phyloP scores from a whole-genome alignment of 805 yeast species.

The Suhomyces pyralidae region DNA sequence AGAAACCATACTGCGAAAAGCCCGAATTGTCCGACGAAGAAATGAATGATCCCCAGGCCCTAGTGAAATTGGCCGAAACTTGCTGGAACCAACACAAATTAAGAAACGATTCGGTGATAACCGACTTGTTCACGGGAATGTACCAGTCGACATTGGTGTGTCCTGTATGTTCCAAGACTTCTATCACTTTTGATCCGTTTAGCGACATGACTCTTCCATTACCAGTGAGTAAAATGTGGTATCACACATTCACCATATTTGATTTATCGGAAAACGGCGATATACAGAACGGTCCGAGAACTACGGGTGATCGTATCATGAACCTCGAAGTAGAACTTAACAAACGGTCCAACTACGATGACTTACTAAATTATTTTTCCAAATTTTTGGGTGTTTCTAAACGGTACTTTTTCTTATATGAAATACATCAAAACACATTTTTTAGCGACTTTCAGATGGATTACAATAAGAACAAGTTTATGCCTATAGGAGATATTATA shows the following conservation, averaged over 20 bases:
- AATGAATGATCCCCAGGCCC: conserved; percentile 49
- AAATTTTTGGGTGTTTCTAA: conserved; percentile 36
- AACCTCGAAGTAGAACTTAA: conserved; percentile 69
- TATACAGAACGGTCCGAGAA: conserved; percentile 23
- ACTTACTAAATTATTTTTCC: conserved; percentile 61
- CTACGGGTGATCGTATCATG: conserved; percentile 16
- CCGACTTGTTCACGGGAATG: conserved; percentile 85
- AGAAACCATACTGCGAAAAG: conserved; percentile 85
- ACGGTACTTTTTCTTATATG: conserved; percentile 28
- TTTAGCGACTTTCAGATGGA: conserved; percentile 64
- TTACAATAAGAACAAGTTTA: conserved; percentile 50
- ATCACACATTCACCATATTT: conserved; percentile 57
- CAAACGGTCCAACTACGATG: conserved; percentile 60
- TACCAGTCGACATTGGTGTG: conserved; percentile 89
- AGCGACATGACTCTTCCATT: conserved; percentile 87
- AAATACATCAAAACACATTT: conserved; percentile 61
- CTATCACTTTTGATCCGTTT: conserved; percentile 91
- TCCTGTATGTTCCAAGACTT: conserved; percentile 75
- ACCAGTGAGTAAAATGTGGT: conserved; percentile 76
- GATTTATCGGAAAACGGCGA: conserved; percentile 37
- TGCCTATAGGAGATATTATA: conserved; percentile 68
- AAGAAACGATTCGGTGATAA: conserved; percentile 80
- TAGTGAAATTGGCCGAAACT: conserved; percentile 60
- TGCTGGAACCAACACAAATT: conserved; percentile 79
- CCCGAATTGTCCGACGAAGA: conserved; percentile 74